phyloP scores from a whole-genome alignment of 2,329 filamentous ascomycete species.

The Mollisiaceae sp. region DNA sequence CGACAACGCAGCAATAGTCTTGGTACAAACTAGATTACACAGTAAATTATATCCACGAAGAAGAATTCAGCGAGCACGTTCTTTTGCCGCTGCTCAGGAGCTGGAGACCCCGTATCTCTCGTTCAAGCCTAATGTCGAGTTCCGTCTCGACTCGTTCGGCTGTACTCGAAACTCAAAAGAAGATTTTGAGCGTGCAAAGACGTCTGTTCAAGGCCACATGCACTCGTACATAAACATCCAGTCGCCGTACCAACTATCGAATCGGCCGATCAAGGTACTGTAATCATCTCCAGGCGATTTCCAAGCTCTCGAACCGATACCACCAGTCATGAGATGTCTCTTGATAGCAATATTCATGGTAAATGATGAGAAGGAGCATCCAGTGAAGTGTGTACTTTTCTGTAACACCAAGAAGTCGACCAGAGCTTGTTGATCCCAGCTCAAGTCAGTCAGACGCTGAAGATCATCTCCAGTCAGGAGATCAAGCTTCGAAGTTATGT shows the following conservation, averaged over 20 bases:
- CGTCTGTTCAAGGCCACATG: conserved; percentile 39
- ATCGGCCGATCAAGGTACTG: conserved; percentile 51
- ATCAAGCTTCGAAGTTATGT: conserved; percentile 50
- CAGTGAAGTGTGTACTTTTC: conserved; percentile 50
- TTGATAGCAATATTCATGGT: conserved; percentile 54
- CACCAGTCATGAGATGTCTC: conserved; percentile 47
- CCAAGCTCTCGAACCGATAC: conserved; percentile 47
- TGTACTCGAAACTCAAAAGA: background rate
- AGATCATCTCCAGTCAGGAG: conserved; percentile 48
- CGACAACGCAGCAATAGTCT: background rate
- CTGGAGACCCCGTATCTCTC: background rate
- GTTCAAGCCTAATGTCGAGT: background rate
- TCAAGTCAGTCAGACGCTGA: conserved; percentile 44
- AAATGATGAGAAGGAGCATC: conserved; percentile 55
- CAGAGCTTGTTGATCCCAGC: conserved; percentile 55
- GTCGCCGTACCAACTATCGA: conserved; percentile 52
- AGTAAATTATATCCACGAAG: conserved; percentile 11
- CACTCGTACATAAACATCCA: conserved; percentile 52
- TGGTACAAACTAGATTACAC: conserved; percentile 4
- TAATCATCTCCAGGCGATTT: conserved; percentile 49
- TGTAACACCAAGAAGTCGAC: conserved; percentile 57
- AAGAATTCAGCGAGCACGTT: no score
- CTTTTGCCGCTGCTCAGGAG: background rate
- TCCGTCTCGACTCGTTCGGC: no score
- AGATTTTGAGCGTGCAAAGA: background rate